Percentiles rank a stretch among this genome's conserved stretches.
Evolutionary conservation across 257 asterid genomes (phyloP).

Genomic region (Datura wrightii): DNA sequence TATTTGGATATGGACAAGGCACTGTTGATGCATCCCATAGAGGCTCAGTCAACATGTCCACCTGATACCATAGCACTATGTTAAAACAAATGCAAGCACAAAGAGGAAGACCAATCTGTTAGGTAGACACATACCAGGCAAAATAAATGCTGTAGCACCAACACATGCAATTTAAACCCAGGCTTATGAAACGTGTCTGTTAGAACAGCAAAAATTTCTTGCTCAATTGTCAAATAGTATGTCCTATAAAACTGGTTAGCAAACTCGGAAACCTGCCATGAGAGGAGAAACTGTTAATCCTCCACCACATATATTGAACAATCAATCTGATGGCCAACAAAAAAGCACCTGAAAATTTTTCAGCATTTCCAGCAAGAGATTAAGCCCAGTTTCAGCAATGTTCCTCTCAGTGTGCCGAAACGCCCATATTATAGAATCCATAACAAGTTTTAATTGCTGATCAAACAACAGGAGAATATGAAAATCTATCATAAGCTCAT

Average conservation of each 20-base stretch:
- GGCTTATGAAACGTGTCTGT: constrained; percentile 97
- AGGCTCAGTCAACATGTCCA: constrained; percentile 80
- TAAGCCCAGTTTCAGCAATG: constrained; percentile 98
- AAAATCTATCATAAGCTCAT: constrained; percentile 27
- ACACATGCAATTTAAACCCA: constrained; percentile 92
- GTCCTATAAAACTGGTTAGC: constrained; percentile 86
- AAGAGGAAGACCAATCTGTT: constrained; percentile 30
- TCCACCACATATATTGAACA: neutral
- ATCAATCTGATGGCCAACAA: neutral
- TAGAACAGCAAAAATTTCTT: constrained; percentile 92
- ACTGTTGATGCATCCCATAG: constrained; percentile 86
- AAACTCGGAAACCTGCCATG: constrained; percentile 77
- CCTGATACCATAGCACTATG: constrained; percentile 52
- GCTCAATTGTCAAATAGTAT: constrained; percentile 83
- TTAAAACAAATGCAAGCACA: constrained; percentile 30
- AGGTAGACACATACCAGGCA: constrained; percentile 64
- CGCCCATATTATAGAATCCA: constrained; percentile 99
- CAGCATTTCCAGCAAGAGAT: constrained; percentile 86
- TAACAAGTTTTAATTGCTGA: constrained; percentile 95
- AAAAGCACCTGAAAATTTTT: constrained; percentile 86
- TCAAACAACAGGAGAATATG: constrained; percentile 31
- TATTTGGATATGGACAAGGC: constrained; percentile 72
- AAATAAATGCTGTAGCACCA: constrained; percentile 83
- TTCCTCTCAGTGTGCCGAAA: constrained; percentile 99
- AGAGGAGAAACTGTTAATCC: constrained; percentile 35